Base-by-base conservation (phyloP, 441 rosid species). In the Aquilaria agallochum region DNA sequence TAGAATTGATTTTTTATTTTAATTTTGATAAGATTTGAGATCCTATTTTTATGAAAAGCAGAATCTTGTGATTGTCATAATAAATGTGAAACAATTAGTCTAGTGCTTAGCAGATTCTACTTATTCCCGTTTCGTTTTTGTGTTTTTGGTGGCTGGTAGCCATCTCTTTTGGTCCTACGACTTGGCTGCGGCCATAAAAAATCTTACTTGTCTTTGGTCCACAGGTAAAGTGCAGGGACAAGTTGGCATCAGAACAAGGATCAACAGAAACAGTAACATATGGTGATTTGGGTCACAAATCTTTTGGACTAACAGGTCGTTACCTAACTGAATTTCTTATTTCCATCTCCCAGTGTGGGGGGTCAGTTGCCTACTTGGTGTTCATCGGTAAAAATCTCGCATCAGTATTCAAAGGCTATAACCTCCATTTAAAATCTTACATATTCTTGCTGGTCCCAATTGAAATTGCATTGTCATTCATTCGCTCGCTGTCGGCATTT, bases 311-410 rank as follows among this genome's bases (percentile, higher is more conserved):
- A 27, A 44, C 76, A 14, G 99, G 97, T 31, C 84, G 97, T 33
- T 86, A 63, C 71, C 42, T 89, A 30, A 84, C 99, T 14, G 99
- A 94, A 67, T 69, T 68, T 20, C 90, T 94, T 52, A 83, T 94
- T 20, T 78, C 82, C 64, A 49, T 78, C 10, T 71, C 99, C 57
- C 95, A 89, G 9, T 89, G 95, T 66, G 97, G 97, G 72, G 99
- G 96, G 47, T 73, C 87, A 14, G 88, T 89, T 62, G 95, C 96
- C 0, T 94, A 91, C 75, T 71, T 94, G 52, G 81, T 89, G 14
- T 94, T 94, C 75, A 91, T 94, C 30, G 96, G 97, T 33, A 84
- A 88, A 67, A 94, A 89, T 63, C 71, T 94, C 31, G 79, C 87
- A 63, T 87, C 90, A 12, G 56, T 87, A 58, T 82, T 85, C 73